Base-by-base conservation (phyloP, 139 green algal genomes). In the Medakamo hakoo region DNA sequence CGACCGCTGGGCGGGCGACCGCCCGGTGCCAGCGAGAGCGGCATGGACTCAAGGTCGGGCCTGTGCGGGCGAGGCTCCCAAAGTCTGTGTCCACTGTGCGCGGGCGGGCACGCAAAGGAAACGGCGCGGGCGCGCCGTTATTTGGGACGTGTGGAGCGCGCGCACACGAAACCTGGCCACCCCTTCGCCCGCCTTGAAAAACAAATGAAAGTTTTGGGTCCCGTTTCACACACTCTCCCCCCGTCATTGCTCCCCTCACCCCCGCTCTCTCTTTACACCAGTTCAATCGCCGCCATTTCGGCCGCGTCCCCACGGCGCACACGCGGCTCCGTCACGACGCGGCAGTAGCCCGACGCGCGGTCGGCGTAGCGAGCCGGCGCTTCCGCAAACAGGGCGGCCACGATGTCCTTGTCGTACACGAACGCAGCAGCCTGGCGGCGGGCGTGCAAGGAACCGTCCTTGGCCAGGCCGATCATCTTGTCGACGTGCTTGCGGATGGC, bases 391-490 rank as follows among this genome's bases (percentile, higher is more conserved):
- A 98, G 68, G n/a, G 78, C 77, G 28, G 77, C 64, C 24, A 98
- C 92, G 4, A 98, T 74, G 25, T 88, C 74, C 66, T 88, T 82
- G 76, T 98, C 92, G 69, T 93, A 98, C 0, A 98, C 60, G 70
- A 89, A 98, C 4, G 66, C 80, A 58, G 94, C 69, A 2, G 89
- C 81, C 78, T 93, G 85, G 3, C 86, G 76, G 27, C 82, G 74
- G 2, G 87, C 76, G 68, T 94, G 91, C 49, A 96, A 75, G 28
- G 69, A 80, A 32, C 86, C 89, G 27, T 86, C 74, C 85, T 97
- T 97, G 32, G 92, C 91, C 59, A 98, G 78, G n/a, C 78, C 87
- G 62, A 99, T 98, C 81, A 99, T 96, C 66, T 96, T 88, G 74
- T 99, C 93, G 27, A 96, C 92, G 59, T 86, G 86, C 65, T 90